These are phyloP conservation scores for Nemania abortiva DNA, from an alignment of 2,329 filamentous ascomycete genomes.

Conservation along the genomic window DNA sequence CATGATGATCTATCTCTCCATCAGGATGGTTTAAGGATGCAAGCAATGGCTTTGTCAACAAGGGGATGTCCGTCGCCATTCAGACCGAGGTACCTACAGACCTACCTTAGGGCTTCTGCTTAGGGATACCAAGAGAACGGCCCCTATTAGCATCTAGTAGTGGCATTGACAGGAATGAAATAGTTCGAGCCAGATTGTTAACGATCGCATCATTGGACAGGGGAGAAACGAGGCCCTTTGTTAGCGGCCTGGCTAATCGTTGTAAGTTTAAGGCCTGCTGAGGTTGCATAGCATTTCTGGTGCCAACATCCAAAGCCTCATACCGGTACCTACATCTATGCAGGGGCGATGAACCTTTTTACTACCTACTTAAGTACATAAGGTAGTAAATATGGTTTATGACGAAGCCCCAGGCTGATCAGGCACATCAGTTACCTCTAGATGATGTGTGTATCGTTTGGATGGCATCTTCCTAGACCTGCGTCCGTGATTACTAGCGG, in stretches of 20 bases:
- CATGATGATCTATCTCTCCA: constrained; percentile 35
- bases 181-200: constrained; percentile 5
- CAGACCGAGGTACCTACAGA: not conserved
- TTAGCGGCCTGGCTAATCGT: constrained; percentile 18
- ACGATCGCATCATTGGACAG: constrained; percentile 22
- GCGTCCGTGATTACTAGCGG: not conserved
- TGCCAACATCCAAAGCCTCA: not conserved
- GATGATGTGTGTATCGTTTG: not conserved
- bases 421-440: constrained; percentile 5
- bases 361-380: too few relatives aligned
- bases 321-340: not conserved
- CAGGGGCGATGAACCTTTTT: not conserved
- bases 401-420: not conserved
- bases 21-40: constrained; percentile 32
- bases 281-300: not conserved
- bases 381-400: not conserved
- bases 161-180: not conserved
- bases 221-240: constrained; percentile 3
- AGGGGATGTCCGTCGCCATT: constrained; percentile 16
- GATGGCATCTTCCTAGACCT: not conserved
- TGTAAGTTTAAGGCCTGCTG: constrained; percentile 4
- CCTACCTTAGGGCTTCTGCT: not conserved
- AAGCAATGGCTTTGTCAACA: constrained; percentile 25
- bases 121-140: not conserved
- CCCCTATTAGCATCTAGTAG: not conserved